Conservation (phyloP, 345 rosid genomes). For the Dovyalis caffra region DNA sequence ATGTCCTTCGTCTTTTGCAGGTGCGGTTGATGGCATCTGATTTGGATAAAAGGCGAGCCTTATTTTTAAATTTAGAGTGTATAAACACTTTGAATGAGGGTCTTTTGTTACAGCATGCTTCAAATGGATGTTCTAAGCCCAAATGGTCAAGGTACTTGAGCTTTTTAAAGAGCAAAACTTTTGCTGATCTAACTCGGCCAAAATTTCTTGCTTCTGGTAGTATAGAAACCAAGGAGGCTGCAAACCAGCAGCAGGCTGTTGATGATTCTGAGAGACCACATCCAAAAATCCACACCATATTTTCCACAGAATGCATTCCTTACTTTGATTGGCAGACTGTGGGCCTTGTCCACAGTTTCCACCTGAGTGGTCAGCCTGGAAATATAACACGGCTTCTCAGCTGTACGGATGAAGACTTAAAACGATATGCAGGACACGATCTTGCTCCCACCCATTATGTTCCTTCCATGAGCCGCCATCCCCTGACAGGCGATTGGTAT, state of each 20-base stretch:
- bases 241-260: conserved; percentile 24
- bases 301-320: conserved; percentile 88
- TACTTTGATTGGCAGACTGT: conserved; percentile 99
- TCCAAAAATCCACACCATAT: conserved; percentile 88
- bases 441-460: conserved; percentile 96
- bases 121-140: conserved; percentile 75
- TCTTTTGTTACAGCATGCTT: conserved; percentile 70
- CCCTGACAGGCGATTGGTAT: conserved; percentile 93
- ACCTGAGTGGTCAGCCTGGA: conserved; percentile 90
- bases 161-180: conserved; percentile 91
- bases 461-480: conserved; percentile 98
- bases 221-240: conserved; percentile 36
- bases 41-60: conserved; percentile 47
- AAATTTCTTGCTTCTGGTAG: conserved; percentile 44
- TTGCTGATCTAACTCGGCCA: conserved; percentile 76
- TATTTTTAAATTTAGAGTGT: conserved; percentile 76
- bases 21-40: conserved; percentile 70
- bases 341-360: conserved; percentile 92
- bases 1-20: conserved; percentile 34
- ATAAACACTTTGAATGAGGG: conserved; percentile 90
- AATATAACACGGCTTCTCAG: conserved; percentile 93
- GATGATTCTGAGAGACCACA: conserved; percentile 46
- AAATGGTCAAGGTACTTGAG: conserved; percentile 89
- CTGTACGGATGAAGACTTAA: conserved; percentile 77
- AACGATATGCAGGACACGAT: conserved; percentile 77